A percentile compares a stretch with the other conserved stretches of the same genome.
Evolutionary conservation across 1,284 basidiomycete species (phyloP).

Genomic region (Leccinum huronense): DNA sequence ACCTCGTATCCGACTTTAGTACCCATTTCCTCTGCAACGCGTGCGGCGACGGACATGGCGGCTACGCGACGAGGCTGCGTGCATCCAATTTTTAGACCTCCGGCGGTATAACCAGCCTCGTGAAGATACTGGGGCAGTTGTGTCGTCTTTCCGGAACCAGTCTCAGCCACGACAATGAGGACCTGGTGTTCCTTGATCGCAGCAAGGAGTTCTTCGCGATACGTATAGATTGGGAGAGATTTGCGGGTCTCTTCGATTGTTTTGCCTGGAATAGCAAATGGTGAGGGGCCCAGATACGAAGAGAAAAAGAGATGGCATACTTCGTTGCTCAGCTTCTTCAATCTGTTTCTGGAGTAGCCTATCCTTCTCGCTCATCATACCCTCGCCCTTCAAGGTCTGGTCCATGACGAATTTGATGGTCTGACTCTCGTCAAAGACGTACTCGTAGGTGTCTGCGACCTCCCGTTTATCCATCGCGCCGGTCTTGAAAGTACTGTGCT

Average conservation of each 20-base stretch:
- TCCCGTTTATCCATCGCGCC: constrained; percentile 88
- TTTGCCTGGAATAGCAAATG: constrained; percentile 53
- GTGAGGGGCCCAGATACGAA: constrained; percentile 5
- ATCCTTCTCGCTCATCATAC: constrained; percentile 79
- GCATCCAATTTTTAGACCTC: constrained; percentile 91
- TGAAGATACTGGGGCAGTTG: constrained; percentile 98
- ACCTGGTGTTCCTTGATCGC: constrained; percentile 92
- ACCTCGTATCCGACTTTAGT: constrained; percentile 96
- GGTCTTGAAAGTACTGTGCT: constrained; percentile 83
- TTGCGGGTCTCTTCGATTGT: constrained; percentile 90
- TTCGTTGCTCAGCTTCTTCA: constrained; percentile 87
- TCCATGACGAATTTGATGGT: constrained; percentile 96
- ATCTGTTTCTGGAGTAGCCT: constrained; percentile 85
- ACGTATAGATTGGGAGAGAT: constrained; percentile 86
- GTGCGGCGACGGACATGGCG: constrained; percentile 98
- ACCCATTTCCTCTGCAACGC: constrained; percentile 99
- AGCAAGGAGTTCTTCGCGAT: constrained; percentile 82
- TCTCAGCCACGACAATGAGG: constrained; percentile 90
- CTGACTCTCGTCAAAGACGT: constrained; percentile 97
- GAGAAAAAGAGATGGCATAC: constrained; percentile 44
- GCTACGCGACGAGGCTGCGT: constrained; percentile 99
- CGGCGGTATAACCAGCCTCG: constrained; percentile 92
- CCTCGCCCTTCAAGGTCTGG: constrained; percentile 68
- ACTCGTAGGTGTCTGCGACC: constrained; percentile 86
- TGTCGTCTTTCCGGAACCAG: constrained; percentile 97